Base-by-base conservation (phyloP, 202 grass and related monocot species). In the Eragrostis tef region DNA sequence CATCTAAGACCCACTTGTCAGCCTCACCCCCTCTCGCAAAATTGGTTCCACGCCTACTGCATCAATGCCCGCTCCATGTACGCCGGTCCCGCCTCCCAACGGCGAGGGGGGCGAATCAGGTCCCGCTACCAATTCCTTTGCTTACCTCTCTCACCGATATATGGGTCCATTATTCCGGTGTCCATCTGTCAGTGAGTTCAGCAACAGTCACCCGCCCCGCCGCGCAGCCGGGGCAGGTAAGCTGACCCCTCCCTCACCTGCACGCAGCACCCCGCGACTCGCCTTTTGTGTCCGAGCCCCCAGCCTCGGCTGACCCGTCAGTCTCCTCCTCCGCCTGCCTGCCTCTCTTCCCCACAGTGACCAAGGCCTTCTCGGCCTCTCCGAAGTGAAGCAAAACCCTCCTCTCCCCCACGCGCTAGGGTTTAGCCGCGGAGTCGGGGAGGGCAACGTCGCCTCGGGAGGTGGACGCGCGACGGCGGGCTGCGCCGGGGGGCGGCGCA, bases 281-380 rank as follows among this genome's bases (percentile, higher is more conserved):
- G 5, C 26, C n/a, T 31, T 51, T 15, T 44, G 17, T 71, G 82
- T 11, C 53, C 1, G 29, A 50, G 54, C 22, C 57, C 53, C n/a
- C 79, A 60, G 76, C 43, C 73, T 48, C 71, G 48, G 81, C 39
- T 60, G 64, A 70, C 63, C 29, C 47, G 71, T 73, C 71, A 25
- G 10, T 48, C 13, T 6, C 44, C 2, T 0, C 6, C 8, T 1
- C 58, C 22, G 4, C 78, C 34, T 47, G 4, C 78, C 34, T 47
- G 21, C 46, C 77, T 52, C 16, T 49, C 15, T 63, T 45, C 24
- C 11, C 41, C 20, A 20, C 68, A 51, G 82, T 44, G 26, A 4
- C 29, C 68, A 4, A 17, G 3, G 21, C 43, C 70, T 61, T 43
- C 64, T 82, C 62, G 75, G 75, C 43, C 13, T 68, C 75, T 84